phyloP scores from a whole-genome alignment of 108 stramenopile species.

The Skeletonema costatum region DNA sequence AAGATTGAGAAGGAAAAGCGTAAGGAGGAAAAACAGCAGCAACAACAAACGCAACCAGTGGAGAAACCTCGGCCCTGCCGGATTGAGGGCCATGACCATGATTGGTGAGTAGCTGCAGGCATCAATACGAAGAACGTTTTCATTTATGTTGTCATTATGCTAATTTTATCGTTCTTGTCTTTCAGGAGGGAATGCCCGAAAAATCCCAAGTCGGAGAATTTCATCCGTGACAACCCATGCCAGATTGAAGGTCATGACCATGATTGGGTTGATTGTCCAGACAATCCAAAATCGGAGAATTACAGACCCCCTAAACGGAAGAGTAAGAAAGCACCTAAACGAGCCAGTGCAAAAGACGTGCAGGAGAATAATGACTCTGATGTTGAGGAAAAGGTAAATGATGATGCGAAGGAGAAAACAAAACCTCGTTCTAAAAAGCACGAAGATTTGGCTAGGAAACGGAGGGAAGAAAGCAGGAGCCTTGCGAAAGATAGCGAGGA shows the following conservation, averaged over 20 bases:
- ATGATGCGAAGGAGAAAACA: constrained; percentile 1
- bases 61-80: neutral
- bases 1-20: neutral
- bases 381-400: neutral
- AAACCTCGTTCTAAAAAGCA: constrained; percentile 9
- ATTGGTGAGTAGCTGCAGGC: neutral
- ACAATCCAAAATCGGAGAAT: constrained; percentile 29
- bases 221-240: constrained; percentile 16
- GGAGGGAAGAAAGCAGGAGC: neutral
- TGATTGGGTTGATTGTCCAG: constrained; percentile 34
- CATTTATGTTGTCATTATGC: neutral
- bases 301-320: constrained; percentile 1
- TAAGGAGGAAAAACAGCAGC: neutral
- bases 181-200: constrained; percentile 4
- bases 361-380: neutral
- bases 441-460: neutral
- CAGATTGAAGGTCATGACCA: constrained; percentile 34
- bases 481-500: neutral
- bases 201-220: neutral
- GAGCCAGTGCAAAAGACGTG: neutral
- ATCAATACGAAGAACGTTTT: neutral
- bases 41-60: neutral
- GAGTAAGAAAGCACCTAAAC: constrained; percentile 6
- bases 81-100: neutral
- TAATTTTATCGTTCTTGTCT: neutral